These are phyloP conservation scores for Microthyrium microscopicum DNA, from an alignment of 2,329 filamentous ascomycete genomes.

Conservation along the genomic window DNA sequence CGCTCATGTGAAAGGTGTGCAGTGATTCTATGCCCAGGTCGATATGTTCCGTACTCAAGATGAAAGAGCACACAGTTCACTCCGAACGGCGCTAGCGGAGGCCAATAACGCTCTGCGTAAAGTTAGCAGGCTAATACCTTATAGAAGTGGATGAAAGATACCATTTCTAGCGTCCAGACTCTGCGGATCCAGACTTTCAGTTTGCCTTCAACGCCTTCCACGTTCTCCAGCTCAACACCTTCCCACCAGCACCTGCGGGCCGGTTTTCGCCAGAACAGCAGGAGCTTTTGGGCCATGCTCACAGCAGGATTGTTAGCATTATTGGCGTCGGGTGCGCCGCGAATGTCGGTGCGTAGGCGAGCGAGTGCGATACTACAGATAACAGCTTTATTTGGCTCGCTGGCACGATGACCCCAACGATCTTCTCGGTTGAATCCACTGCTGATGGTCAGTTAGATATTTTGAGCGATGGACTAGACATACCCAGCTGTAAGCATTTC, in stretches of 20 bases:
- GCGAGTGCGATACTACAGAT: constrained; percentile 93
- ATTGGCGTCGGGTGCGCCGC: constrained; percentile 53
- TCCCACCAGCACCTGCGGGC: constrained; percentile 98
- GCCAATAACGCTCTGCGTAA: too few relatives aligned
- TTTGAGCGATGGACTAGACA: constrained; percentile 22
- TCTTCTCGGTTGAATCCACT: constrained; percentile 97
- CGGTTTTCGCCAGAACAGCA: constrained; percentile 96
- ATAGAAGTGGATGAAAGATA: too few relatives aligned
- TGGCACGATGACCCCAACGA: constrained; percentile 88
- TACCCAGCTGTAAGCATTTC: constrained; percentile 99
- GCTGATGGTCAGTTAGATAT: constrained; percentile 6
- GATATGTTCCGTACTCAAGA: too few relatives aligned
- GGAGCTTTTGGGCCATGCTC: constrained; percentile 94
- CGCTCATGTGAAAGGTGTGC: too few relatives aligned
- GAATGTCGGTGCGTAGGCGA: constrained; percentile 79
- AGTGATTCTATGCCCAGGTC: too few relatives aligned
- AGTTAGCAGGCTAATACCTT: too few relatives aligned
- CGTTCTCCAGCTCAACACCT: constrained; percentile 75
- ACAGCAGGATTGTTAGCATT: too few relatives aligned
- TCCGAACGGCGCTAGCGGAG: too few relatives aligned
- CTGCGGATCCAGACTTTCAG: constrained; percentile 97
- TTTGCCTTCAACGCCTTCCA: constrained; percentile 79
- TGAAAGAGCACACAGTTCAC: too few relatives aligned
- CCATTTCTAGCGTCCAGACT: constrained; percentile 97
- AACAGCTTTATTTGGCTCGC: constrained; percentile 94